Percentiles rank a stretch among this genome's conserved stretches.
Evolutionary conservation across 352 stramenopile species (phyloP).

Genomic region (Paralagenidium karlingii): DNA sequence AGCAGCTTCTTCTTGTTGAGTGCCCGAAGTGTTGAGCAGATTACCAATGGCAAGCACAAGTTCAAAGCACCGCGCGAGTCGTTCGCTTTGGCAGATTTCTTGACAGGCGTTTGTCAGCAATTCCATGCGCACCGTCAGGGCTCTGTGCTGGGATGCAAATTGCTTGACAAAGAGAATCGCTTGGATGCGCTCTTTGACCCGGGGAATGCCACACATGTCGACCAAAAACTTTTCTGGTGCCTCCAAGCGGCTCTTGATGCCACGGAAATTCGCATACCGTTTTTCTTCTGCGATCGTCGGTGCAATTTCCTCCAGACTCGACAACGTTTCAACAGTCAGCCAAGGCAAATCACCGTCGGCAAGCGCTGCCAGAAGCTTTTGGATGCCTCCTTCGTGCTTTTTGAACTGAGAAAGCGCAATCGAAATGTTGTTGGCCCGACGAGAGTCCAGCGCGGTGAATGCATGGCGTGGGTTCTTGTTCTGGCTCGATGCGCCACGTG

Average conservation of each 20-base stretch:
- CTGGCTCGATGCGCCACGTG: too few relatives aligned
- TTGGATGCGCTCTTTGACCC: slow-evolving; percentile 60
- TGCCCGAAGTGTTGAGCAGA: slow-evolving; percentile 55
- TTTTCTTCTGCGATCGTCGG: slow-evolving; percentile 50
- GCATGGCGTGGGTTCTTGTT: neutral
- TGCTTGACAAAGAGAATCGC: slow-evolving; percentile 51
- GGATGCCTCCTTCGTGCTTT: slow-evolving; percentile 20
- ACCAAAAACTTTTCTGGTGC: slow-evolving; percentile 51
- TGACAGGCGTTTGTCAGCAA: slow-evolving; percentile 45
- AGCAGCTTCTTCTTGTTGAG: slow-evolving; percentile 45
- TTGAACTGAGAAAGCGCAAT: slow-evolving; percentile 76
- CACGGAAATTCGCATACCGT: slow-evolving; percentile 55
- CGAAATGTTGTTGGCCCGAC: slow-evolving; percentile 67
- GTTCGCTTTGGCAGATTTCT: slow-evolving; percentile 53
- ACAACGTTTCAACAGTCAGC: slow-evolving; percentile 42
- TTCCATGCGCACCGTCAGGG: slow-evolving; percentile 26
- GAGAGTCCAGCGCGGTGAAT: slow-evolving; percentile 54
- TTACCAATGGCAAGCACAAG: slow-evolving; percentile 66
- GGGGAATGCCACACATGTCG: slow-evolving; percentile 51
- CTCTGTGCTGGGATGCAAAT: slow-evolving; percentile 41
- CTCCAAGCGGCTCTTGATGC: slow-evolving; percentile 30
- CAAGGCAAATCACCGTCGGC: slow-evolving; percentile 41
- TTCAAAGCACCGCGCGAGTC: slow-evolving; percentile 62
- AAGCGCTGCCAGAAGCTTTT: slow-evolving; percentile 31
- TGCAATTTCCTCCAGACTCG: slow-evolving; percentile 51